A percentile compares a stretch with the other conserved stretches of the same genome.
These are phyloP conservation scores for Chalaropsis ovoidea DNA, from an alignment of 2,329 filamentous ascomycete genomes.

Conservation along the genomic window DNA sequence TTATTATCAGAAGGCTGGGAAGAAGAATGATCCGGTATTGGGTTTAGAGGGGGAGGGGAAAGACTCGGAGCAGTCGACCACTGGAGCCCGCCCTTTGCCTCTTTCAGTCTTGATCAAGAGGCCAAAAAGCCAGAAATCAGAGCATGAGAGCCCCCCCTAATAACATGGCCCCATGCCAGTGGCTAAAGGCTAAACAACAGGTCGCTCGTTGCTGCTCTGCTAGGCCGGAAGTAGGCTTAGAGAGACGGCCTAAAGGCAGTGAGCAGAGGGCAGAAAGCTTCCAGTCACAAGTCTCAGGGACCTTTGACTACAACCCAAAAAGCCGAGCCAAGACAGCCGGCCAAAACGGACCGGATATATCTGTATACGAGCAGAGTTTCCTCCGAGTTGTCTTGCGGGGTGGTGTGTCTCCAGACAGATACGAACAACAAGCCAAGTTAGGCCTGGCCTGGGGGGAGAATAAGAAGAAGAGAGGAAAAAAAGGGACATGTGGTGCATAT, in stretches of 20 bases:
- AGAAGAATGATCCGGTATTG: not conserved
- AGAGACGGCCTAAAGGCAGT: not conserved
- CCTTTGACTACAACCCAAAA: not conserved
- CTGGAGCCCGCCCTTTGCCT: not conserved
- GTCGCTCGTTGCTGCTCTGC: not conserved
- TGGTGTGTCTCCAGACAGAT: not conserved
- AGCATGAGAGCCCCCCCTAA: not conserved
- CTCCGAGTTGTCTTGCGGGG: not conserved
- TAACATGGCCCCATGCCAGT: not conserved
- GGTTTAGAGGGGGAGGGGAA: not conserved
- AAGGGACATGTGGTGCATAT: not conserved
- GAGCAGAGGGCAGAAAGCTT: not conserved
- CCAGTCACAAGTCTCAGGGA: not conserved
- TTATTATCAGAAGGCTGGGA: slow-evolving; percentile 11
- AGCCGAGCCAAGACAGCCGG: not conserved
- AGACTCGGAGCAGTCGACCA: not conserved
- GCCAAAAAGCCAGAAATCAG: not conserved
- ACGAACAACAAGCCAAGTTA: not conserved
- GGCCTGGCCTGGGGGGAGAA: not conserved
- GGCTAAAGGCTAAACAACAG: not conserved
- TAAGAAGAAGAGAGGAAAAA: not conserved
- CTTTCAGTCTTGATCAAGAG: not conserved
- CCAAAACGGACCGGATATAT: not conserved
- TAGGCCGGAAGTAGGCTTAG: not conserved
- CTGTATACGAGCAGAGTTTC: not conserved